These are phyloP conservation scores for Neurospora sp. DNA, from an alignment of 495 filamentous ascomycete species.

Conservation along the genomic window DNA sequence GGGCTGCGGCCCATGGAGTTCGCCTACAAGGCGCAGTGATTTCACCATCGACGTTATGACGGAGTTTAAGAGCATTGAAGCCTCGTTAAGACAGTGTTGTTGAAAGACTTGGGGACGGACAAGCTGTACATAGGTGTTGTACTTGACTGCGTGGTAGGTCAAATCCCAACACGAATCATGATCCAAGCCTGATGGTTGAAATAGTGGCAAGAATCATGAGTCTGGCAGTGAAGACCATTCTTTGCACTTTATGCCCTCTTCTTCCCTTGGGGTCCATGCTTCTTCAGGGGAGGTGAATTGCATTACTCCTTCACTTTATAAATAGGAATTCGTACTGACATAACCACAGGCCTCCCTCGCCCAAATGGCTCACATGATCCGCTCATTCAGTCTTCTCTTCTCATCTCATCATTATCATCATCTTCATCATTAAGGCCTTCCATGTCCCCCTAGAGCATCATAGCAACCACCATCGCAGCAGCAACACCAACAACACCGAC, in stretches of 20 bases:
- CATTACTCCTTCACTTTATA: not conserved
- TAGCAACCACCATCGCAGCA: not conserved
- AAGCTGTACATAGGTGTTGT: too few species aligned
- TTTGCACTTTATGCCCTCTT: not conserved
- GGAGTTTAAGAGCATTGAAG: not conserved
- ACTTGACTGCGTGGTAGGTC: too few species aligned
- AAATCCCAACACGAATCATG: too few species aligned
- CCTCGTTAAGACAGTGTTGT: too few species aligned
- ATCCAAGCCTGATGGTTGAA: too few species aligned
- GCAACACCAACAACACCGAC: not conserved
- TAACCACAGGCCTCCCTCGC: not conserved
- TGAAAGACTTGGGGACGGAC: too few species aligned
- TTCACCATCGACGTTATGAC: slow-evolving; percentile 56
- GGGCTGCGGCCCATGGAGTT: slow-evolving; percentile 37
- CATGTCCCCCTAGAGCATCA: not conserved
- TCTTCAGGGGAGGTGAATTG: not conserved
- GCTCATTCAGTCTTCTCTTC: not conserved
- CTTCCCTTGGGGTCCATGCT: not conserved
- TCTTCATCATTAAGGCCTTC: not conserved
- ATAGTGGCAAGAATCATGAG: too few species aligned
- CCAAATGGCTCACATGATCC: not conserved
- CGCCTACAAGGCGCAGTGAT: slow-evolving; percentile 34
- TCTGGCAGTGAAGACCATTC: too few species aligned
- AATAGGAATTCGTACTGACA: not conserved
- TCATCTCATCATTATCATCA: not conserved